Conservation (phyloP, 805 yeast genomes). For the Yamadazyma sp. region DNA sequence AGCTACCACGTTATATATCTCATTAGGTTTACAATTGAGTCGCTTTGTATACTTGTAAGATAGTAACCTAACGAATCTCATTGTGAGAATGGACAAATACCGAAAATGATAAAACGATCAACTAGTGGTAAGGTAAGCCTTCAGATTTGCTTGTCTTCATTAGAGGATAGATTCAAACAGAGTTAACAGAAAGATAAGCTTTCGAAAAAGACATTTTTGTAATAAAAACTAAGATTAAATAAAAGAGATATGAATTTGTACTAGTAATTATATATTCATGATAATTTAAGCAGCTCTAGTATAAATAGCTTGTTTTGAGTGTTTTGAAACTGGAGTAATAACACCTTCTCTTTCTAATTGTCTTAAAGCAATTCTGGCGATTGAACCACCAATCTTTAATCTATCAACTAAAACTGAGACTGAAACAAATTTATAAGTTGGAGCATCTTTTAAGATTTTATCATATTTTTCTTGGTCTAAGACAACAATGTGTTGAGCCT, state of each 20-base stretch:
- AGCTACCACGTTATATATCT: slow-evolving; percentile 11
- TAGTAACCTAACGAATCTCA: slow-evolving; percentile 3
- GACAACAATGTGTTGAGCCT: slow-evolving; percentile 97
- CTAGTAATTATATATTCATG: slow-evolving; percentile 8
- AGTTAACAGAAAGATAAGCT: no score
- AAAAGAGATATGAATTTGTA: no score
- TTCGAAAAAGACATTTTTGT: no score
- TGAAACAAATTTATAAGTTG: slow-evolving; percentile 97
- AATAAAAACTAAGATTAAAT: no score
- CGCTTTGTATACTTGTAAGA: slow-evolving; percentile 11
- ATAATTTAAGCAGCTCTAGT: slow-evolving; percentile 56
- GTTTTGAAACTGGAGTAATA: slow-evolving; percentile 90
- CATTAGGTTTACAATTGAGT: slow-evolving; percentile 9
- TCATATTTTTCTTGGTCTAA: slow-evolving; percentile 98
- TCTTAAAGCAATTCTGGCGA: slow-evolving; percentile 97
- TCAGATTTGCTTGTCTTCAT: no score
- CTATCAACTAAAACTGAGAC: slow-evolving; percentile 98
- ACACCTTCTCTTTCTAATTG: slow-evolving; percentile 94
- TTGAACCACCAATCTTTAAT: slow-evolving; percentile 97
- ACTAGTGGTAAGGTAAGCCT: no score
- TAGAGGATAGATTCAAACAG: no score
- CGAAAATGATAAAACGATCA: no score
- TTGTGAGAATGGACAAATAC: no score
- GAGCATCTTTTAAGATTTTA: slow-evolving; percentile 99
- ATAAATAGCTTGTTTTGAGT: slow-evolving; percentile 97